Base-by-base conservation (phyloP, 2,329 filamentous ascomycete genomes). In the Aspergillus fumigatus region DNA sequence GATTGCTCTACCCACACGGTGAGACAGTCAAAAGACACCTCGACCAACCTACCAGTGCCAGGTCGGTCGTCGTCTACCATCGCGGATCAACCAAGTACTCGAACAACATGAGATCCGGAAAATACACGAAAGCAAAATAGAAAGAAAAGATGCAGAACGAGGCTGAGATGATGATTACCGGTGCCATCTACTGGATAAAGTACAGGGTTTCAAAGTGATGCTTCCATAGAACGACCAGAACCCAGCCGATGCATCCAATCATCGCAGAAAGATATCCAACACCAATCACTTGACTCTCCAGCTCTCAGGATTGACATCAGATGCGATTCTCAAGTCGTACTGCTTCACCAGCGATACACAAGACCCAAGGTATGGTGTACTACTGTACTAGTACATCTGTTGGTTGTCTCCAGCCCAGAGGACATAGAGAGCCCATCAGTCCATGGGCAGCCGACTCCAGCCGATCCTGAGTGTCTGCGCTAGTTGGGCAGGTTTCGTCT, bases 191-290 rank as follows among this genome's bases (percentile, higher is more conserved):
- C 14, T 25, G 11, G 10, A 23, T 23, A 27, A 21, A 38, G 21
- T 27, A 50, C 50, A 53, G 48, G 55, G 56, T 58, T 62, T 63
- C 61, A 64, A 64, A 64, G 62, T 64, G 62, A 64, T 60, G 62
- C 62, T 63, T 49, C 58, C 53, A 57, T 52, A 57, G 52, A 59
- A 59, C 60, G 56, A 55, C 45, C 48, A 41, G 52, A 51, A 48
- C 35, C 19, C 51, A 50, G 40, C 56, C 54, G 56, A 50, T 58
- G 61, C 61, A 40, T 32, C 62, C 62, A 64, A 64, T 65, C 63
- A 59, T 51, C 38, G 19, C 21, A 23, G 5, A 17, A 38, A 38
- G 32, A 55, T 25, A 41, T 58, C 25, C 27, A 50, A 52, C 49
- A 54, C 11, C 52, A 9, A 27, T 23, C 35, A 48, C 48, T 26